Evolutionary conservation across 116 monocot species (phyloP).

Genomic region (Trichopus zeylanicus): DNA sequence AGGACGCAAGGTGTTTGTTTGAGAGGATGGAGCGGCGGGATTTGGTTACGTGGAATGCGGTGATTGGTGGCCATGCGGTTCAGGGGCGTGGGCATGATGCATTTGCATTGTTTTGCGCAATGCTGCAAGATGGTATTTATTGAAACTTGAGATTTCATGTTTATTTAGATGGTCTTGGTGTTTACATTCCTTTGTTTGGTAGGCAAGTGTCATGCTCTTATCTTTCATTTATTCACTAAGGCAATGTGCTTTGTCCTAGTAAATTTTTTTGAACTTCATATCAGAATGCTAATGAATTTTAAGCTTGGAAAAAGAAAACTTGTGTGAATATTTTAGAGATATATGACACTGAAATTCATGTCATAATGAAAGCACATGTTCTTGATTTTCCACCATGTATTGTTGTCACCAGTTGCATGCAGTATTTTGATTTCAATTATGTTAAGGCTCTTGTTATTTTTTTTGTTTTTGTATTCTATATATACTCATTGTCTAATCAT

Average conservation of each 20-base stretch:
- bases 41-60: conserved; percentile 65
- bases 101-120: conserved; percentile 37
- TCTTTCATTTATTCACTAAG: too few species aligned
- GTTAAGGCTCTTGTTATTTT: not conserved
- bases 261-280: not conserved
- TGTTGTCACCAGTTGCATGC: too few species aligned
- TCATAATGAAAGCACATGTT: too few species aligned
- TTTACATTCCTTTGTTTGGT: not conserved
- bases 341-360: too few species aligned
- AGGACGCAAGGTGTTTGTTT: conserved; percentile 49
- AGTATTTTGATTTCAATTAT: not conserved
- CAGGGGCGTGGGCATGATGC: conserved; percentile 30
- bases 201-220: not conserved
- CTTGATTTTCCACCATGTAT: too few species aligned
- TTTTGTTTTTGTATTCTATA: not conserved
- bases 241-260: too few species aligned
- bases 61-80: conserved; percentile 56
- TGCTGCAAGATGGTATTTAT: conserved; percentile 44
- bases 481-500: not conserved
- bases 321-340: too few species aligned
- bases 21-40: conserved; percentile 44
- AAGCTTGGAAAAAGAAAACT: not conserved
- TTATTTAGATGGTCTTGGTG: not conserved
- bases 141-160: not conserved
- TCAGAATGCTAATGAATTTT: not conserved